Evolutionary conservation across 2,329 filamentous ascomycete species (phyloP), one percentile per base, ranked within the genome.

Genomic region (Lasiodiplodia sp.): DNA sequence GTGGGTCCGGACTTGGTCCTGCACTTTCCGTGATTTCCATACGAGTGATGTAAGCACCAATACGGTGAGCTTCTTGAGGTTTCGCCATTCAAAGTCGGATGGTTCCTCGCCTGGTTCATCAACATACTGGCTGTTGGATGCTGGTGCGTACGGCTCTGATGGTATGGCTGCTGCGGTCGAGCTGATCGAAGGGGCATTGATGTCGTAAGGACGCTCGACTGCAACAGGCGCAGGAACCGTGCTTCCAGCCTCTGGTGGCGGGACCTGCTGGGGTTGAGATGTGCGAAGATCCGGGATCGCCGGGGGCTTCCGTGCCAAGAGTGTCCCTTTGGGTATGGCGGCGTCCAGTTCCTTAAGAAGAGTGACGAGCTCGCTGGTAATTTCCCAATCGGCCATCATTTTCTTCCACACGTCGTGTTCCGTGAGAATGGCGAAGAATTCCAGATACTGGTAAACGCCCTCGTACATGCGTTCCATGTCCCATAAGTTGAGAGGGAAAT

Each of bases 401-500:
- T 89, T 87, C 71, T 96, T 92, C 84, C 93, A 93, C 63, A 93
- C 91, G 53, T 90, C 87, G 74, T 95, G 91, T 75, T 97, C 94
- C 0, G 93, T 94, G 34, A 97, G 88, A 0, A 96, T 94, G 18
- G 92, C 93, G 66, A 97, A 91, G 77, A 98, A 97, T 74, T 97
- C 94, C 1, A 98, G 88, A 76, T 97, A 97, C 79, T 97, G 94
- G 64, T 94, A 93, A 1, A 98, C 88, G 0, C 95, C 95, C 75
- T 98, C 95, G 78, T 97, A 97, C 69, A 96, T 95, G 16, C 95
- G 89, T 78, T 98, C 95, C 91, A 98, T 97, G 75, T 98, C 95
- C 95, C 95, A 98, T 57, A 94, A 87, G 74, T 98, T 96, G 1
- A 97, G 90, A 0, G 95, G 95, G 74, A 97, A 98, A 75, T 97